Base-by-base conservation (phyloP, 2,329 filamentous ascomycete species). In the Aphanoascus verrucosus region DNA sequence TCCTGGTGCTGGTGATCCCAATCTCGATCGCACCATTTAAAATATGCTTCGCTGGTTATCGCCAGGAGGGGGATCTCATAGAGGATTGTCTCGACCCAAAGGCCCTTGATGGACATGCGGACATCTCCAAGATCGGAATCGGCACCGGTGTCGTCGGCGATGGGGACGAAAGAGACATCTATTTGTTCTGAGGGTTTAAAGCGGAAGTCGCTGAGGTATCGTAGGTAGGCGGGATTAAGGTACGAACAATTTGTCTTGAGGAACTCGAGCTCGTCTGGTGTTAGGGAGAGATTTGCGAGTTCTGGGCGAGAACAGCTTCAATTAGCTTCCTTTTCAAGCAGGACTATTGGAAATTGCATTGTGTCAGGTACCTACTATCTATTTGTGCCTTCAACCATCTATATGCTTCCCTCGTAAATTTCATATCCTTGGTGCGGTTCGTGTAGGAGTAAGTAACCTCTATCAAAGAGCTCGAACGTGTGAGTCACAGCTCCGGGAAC, bases 31-130 rank as follows among this genome's bases (percentile, higher is more conserved):
- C 89, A 88, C 71, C 95, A 97, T 65, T 87, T 89, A 77, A 98
- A 98, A 73, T 96, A 98, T 48, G 93, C 88, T 69, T 98, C 91
- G 46, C 89, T 96, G 1, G 91, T 88, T 59, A 98, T 71, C 2
- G 94, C 89, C 17, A 98, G 78, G 19, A 98, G 78, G 0, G 93
- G 93, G 55, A 98, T 96, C 72, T 98, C 93, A 72, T 98, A 98
- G 20, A 98, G 80, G 55, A 98, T 98, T 0, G 93, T 97, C 61
- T 96, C 89, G 7, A 88, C 80, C 93, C 93, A 98, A 52, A 83
- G 75, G 8, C 93, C 93, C 61, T 83, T 82, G 58, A 94, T 84
- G 40, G 81, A 74, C 58, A 97, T 82, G 60, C 84, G 75, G 48
- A 96, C 73, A 55, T 90, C 84, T 42, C 93, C 93, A 42, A 84